Conservation (phyloP, 768 basidiomycete species). For the Pleurotus salmoneostramineus region DNA sequence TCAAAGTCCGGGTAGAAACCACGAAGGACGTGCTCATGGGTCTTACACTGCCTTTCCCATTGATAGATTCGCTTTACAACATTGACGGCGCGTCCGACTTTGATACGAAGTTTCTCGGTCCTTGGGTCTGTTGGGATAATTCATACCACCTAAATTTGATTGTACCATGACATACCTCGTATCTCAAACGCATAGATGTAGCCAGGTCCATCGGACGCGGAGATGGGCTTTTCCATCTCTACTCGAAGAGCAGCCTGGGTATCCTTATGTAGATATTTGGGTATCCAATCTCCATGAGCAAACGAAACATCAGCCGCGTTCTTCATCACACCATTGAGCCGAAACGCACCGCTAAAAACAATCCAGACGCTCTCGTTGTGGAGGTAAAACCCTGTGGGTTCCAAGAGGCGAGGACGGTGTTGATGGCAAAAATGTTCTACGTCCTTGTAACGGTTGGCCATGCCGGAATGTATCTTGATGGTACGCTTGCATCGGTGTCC, state of each 20-base stretch:
- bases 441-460: constrained; percentile 26
- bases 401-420: constrained; percentile 54
- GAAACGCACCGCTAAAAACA: constrained; percentile 48
- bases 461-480: constrained; percentile 36
- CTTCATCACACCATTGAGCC: constrained; percentile 5
- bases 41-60: constrained; percentile 80
- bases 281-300: constrained; percentile 58
- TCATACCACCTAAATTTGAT: neutral
- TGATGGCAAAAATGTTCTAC: constrained; percentile 58
- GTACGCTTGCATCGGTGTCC: constrained; percentile 59
- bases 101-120: constrained; percentile 52
- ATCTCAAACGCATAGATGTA: constrained; percentile 86
- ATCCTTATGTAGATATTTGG: constrained; percentile 53
- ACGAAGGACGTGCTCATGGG: constrained; percentile 68
- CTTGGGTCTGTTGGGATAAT: constrained; percentile 16
- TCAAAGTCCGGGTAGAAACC: constrained; percentile 67
- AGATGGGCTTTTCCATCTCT: constrained; percentile 45
- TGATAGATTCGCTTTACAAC: constrained; percentile 69
- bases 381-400: constrained; percentile 55
- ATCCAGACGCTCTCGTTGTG: constrained; percentile 46
- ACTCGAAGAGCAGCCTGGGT: constrained; percentile 54
- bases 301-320: neutral
- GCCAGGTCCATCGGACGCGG: constrained; percentile 44
- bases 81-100: constrained; percentile 78
- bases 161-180: constrained; percentile 41